Conservation (phyloP, 441 rosid species). For the Erodium moschatum region DNA sequence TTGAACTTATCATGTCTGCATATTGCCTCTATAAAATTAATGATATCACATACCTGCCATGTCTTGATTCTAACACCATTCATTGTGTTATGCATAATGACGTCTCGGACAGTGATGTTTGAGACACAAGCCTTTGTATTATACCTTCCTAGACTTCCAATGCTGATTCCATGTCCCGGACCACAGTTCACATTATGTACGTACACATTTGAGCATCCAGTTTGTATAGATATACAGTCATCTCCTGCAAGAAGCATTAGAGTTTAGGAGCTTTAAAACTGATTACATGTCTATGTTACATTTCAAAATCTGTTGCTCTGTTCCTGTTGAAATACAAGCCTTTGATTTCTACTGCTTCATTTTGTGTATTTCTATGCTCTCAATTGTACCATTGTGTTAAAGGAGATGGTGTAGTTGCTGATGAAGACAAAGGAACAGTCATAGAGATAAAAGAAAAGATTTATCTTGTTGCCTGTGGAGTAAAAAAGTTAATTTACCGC, state of each 20-base stretch:
- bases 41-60: slow-evolving; percentile 63
- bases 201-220: slow-evolving; percentile 81
- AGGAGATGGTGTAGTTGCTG: slow-evolving; percentile 20
- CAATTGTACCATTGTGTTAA: background rate
- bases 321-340: background rate
- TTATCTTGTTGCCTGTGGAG: slow-evolving; percentile 22
- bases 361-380: background rate
- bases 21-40: background rate
- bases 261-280: background rate
- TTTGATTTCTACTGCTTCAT: background rate
- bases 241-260: slow-evolving; percentile 56
- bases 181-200: slow-evolving; percentile 85
- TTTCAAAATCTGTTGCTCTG: too few relatives aligned
- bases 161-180: slow-evolving; percentile 32
- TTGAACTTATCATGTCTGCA: too few relatives aligned
- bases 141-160: slow-evolving; percentile 81
- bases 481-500: slow-evolving; percentile 44
- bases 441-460: slow-evolving; percentile 17
- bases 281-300: too few relatives aligned
- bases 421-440: slow-evolving; percentile 28
- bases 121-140: slow-evolving; percentile 90
- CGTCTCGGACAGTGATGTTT: slow-evolving; percentile 76
- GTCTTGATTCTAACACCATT: slow-evolving; percentile 91
- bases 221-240: slow-evolving; percentile 87
- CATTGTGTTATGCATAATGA: slow-evolving; percentile 76